A percentile compares a stretch with the other conserved stretches of the same genome.
phyloP scores from a whole-genome alignment of 2,329 filamentous ascomycete species.

The Pseudonectria foliicola region DNA sequence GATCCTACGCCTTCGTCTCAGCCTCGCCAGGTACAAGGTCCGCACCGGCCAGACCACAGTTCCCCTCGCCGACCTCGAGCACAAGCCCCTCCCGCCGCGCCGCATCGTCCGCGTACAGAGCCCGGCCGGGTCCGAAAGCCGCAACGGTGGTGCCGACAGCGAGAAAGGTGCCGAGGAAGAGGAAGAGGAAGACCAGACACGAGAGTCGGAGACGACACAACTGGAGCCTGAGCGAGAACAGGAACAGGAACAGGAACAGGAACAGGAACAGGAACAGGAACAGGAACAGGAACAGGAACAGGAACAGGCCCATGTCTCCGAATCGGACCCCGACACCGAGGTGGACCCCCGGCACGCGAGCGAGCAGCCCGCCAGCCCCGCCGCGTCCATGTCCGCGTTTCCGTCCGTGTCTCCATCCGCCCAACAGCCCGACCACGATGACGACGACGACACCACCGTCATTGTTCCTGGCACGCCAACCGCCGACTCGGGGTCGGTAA shows the following conservation, averaged over 20 bases:
- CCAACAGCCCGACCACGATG: too few species aligned
- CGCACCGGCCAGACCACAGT: conserved; percentile 63
- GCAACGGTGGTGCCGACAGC: too few species aligned
- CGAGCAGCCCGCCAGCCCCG: too few species aligned
- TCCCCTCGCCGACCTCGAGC: conserved; percentile 54
- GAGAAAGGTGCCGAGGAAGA: too few species aligned
- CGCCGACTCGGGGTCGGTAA: too few species aligned
- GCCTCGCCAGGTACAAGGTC: conserved; percentile 68
- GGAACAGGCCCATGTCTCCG: conserved; percentile 2
- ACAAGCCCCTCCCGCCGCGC: conserved; percentile 22
- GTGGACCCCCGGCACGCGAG: neutral
- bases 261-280: conserved; percentile 8
- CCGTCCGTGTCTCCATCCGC: too few species aligned
- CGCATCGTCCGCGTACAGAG: conserved; percentile 19
- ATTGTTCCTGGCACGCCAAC: too few species aligned
- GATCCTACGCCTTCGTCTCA: conserved; percentile 59
- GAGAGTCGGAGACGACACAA: neutral
- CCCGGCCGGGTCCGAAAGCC: conserved; percentile 2
- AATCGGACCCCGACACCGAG: conserved; percentile 2
- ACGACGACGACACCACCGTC: too few species aligned
- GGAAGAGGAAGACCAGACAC: too few species aligned
- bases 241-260: conserved; percentile 22
- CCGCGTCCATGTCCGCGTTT: too few species aligned
- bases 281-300: conserved; percentile 7
- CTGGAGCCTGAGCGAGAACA: neutral